Base-by-base conservation (phyloP, 306 rosid species). In the Prunus mira region DNA sequence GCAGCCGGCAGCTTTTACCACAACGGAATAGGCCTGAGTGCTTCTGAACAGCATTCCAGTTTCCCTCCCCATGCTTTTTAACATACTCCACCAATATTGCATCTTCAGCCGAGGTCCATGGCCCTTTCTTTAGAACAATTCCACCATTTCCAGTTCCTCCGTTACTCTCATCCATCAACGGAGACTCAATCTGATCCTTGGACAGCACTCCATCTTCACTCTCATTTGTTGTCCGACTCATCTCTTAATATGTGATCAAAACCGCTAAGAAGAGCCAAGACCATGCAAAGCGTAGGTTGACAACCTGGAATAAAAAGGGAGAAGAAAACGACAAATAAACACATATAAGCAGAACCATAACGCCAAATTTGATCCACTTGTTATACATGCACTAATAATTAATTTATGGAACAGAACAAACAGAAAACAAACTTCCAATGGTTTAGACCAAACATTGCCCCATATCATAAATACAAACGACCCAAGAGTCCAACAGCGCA, bases 11-110 rank as follows among this genome's bases (percentile, higher is more conserved):
- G 89, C 99, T 96, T 87, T 96, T 96, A 27, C 99, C 99, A 3
- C 99, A 96, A 17, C 99, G 99, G 47, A 75, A 84, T 67, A 96
- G 85, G 61, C 93, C 98, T 47, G 98, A 87, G 80, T 92, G 86
- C 93, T 88, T 96, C 88, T 96, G 99, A 74, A 96, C 91, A n/a
- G 96, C 93, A 86, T 92, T 96, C 99, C 99, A 96, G 83, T 96
- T 96, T 72, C 99, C 99, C 83, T 96, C 99, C 57, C 99, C 99
- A 50, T 96, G 89, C 82, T 89, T 86, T 72, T 86, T 88, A 76
- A 96, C 99, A 82, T 92, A 96, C n/a, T 92, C 92, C 73, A 87
- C 84, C 90, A 96, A 86, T 76, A 96, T 87, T 46, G 89, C 88
- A 81, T 96, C 99, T 84, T 96, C 99, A 56, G 85, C 75, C 19